Conservation (phyloP, 805 yeast genomes). For the Myxozyma lipomycoides region DNA sequence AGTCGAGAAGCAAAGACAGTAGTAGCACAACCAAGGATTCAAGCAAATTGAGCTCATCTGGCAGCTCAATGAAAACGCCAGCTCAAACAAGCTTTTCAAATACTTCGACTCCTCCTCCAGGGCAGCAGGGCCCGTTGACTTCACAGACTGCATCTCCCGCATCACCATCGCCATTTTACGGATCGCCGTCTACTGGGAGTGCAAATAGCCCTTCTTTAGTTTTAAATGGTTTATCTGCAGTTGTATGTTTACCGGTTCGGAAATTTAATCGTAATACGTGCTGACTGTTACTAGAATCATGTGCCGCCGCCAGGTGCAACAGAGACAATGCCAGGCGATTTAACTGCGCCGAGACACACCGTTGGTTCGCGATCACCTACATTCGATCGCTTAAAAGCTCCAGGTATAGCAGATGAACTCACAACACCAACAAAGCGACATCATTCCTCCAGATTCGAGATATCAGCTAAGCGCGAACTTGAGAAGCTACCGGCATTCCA, state of each 20-base stretch:
- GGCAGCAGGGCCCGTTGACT: not conserved
- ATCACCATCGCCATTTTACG: conserved; percentile 7
- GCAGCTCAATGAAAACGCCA: conserved; percentile 10
- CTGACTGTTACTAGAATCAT: conserved; percentile 10
- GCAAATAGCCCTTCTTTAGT: not conserved
- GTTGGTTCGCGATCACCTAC: conserved; percentile 38
- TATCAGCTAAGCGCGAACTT: conserved; percentile 60
- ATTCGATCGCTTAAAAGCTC: conserved; percentile 52
- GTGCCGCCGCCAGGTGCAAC: conserved; percentile 37
- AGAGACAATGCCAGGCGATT: conserved; percentile 39
- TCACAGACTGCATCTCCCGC: conserved; percentile 4
- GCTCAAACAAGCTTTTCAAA: not conserved
- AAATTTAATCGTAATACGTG: not conserved
- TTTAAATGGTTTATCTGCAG: conserved; percentile 14
- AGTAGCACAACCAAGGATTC: not conserved
- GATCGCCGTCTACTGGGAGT: conserved; percentile 7
- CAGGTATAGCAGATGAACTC: conserved; percentile 71
- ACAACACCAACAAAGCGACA: conserved; percentile 78
- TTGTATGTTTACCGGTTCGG: conserved; percentile 2
- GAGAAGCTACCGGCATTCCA: conserved; percentile 80
- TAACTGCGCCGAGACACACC: conserved; percentile 29
- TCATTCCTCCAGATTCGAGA: conserved; percentile 86
- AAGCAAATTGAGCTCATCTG: conserved; percentile 1
- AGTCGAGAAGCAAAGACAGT: not conserved
- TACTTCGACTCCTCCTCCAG: not conserved